Evolutionary conservation across 2,329 filamentous ascomycete species (phyloP), one percentile per base, ranked within the genome.

Genomic region (Thelonectria olida): DNA sequence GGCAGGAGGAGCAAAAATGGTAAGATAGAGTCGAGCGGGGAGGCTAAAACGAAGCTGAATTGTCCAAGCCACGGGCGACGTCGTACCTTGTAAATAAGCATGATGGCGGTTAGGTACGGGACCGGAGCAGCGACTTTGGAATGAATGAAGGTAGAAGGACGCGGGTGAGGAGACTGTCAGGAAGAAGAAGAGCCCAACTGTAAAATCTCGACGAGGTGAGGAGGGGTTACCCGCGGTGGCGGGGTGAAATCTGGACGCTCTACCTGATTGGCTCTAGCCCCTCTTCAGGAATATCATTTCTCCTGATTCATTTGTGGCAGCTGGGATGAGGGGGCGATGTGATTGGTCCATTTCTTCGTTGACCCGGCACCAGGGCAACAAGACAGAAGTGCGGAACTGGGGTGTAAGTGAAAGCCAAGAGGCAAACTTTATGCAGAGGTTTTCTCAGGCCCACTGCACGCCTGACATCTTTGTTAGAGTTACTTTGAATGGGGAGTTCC

Each of bases 51-150:
- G 17, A 50, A 15, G 25, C 6, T 2, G 5, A 73, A 34, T 52
- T 25, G 31, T 23, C 12, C 19, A n/a, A 7, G 34, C 10, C 20
- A 13, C 8, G 20, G 19, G 19, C 4, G 12, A 7, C 13, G 19
- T 39, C 82, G 62, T 79, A 91, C 90, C 81, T 84, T 89, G 87
- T 79, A 92, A 76, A 92, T 91, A 78, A 91, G 84, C 90, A 92
- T 92, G 74, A 81, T 90, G 85, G 74, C 80, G 80, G 78, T 75
- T 72, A 70, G 54, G 57, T 66, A 60, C 44, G 64, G 54, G 64
- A 63, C 58, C 56, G 67, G 60, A 54, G 57, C 41, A 61, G 61
- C 38, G 59, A 61, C 66, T 61, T 58, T 61, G 63, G 65, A 53
- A 66, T 61, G 54, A 42, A 61, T 62, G 59, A 65, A 60, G 67